These are phyloP conservation scores for Clarireedia monteithiana DNA, from an alignment of 2,329 filamentous ascomycete genomes.

Conservation along the genomic window DNA sequence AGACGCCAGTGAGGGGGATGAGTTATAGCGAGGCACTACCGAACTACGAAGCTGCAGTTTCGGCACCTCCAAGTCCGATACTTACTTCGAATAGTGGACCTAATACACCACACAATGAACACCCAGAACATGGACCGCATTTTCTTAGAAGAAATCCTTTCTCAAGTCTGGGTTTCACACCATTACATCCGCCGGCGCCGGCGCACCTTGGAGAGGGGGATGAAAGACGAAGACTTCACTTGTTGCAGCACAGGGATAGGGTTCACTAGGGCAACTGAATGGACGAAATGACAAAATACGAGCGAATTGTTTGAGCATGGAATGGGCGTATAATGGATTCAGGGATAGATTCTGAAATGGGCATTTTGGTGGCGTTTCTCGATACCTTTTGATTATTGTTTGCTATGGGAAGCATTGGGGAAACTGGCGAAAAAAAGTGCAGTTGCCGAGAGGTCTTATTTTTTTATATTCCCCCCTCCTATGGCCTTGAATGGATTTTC, in stretches of 20 bases:
- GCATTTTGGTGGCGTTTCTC: not conserved
- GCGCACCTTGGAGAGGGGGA: constrained; percentile 18
- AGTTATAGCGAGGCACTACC: constrained; percentile 49
- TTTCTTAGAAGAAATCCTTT: constrained; percentile 16
- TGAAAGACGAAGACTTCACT: constrained; percentile 22
- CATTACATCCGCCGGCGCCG: constrained; percentile 19
- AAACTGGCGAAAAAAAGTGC: too few species aligned
- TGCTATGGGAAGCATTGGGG: too few species aligned
- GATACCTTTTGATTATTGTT: not conserved
- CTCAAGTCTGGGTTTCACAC: constrained; percentile 23
- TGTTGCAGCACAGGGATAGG: constrained; percentile 22
- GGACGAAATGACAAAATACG: not conserved
- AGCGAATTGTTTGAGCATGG: not conserved
- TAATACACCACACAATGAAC: constrained; percentile 5
- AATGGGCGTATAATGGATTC: not conserved
- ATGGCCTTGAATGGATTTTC: too few species aligned
- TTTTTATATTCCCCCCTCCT: too few species aligned
- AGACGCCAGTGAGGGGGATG: constrained; percentile 48
- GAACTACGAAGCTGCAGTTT: constrained; percentile 57
- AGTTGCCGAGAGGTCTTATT: too few species aligned
- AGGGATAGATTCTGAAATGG: not conserved
- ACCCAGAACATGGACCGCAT: not conserved
- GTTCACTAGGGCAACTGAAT: constrained; percentile 10
- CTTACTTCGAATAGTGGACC: constrained; percentile 13
- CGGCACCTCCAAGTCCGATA: constrained; percentile 36